Percentiles rank a stretch among this genome's conserved stretches.
Evolutionary conservation across 169 alveolate species (phyloP).

Genomic region (Babesia divergens): DNA sequence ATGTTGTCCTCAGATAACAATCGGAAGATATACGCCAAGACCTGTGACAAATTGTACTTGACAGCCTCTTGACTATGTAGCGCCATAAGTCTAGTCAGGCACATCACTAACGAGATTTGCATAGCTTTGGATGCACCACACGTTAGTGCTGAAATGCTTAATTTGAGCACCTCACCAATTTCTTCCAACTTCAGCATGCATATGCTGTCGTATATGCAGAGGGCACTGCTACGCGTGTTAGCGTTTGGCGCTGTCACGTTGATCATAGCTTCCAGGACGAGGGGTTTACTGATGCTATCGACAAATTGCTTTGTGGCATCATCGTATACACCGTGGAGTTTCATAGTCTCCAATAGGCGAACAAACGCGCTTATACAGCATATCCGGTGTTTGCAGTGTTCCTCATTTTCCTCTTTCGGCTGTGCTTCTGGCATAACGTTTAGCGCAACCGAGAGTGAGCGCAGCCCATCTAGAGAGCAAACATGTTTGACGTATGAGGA

Average conservation of each 20-base stretch:
- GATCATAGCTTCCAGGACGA: slow-evolving; percentile 45
- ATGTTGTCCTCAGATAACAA: slow-evolving; percentile 11
- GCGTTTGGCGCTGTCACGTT: slow-evolving; percentile 37
- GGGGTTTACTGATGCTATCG: slow-evolving; percentile 29
- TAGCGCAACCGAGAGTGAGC: slow-evolving; percentile 15
- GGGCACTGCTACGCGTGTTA: slow-evolving; percentile 39
- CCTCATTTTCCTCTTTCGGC: slow-evolving; percentile 24
- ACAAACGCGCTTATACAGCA: slow-evolving; percentile 27
- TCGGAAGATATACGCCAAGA: slow-evolving; percentile 25
- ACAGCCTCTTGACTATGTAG: slow-evolving; percentile 23
- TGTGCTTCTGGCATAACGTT: slow-evolving; percentile 2
- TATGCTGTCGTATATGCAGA: slow-evolving; percentile 27
- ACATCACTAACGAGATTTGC: slow-evolving; percentile 37
- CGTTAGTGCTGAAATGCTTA: slow-evolving; percentile 37
- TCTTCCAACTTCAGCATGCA: slow-evolving; percentile 33
- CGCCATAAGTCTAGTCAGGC: slow-evolving; percentile 43
- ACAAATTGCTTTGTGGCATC: neutral
- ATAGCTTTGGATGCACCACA: neutral
- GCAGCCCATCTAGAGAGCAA: slow-evolving; percentile 27
- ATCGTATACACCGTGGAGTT: slow-evolving; percentile 2
- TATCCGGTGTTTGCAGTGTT: slow-evolving; percentile 41
- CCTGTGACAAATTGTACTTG: slow-evolving; percentile 35
- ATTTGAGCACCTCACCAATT: slow-evolving; percentile 29
- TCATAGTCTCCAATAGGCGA: slow-evolving; percentile 25
- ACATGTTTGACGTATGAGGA: slow-evolving; percentile 21